Evolutionary conservation across 805 yeast genomes (phyloP).

Genomic region (Starmerella floricola): DNA sequence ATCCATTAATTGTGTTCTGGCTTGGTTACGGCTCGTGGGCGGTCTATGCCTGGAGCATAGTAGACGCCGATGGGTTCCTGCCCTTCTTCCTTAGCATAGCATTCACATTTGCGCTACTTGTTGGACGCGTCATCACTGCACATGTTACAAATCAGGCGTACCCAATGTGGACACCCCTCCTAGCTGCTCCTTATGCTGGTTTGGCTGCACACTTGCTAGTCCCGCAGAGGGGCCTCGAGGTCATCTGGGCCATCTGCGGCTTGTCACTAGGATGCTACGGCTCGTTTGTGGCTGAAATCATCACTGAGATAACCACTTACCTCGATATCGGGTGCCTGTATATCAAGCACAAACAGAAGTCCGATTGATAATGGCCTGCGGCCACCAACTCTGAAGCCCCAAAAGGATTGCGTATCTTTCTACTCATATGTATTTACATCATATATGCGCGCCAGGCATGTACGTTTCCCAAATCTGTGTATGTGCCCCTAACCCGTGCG

Average conservation of each 20-base stretch:
- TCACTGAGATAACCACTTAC: constrained; percentile 67
- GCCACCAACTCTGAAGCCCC: too few species aligned
- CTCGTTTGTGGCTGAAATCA: constrained; percentile 61
- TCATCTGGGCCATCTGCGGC: constrained; percentile 45
- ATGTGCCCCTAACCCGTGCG: too few species aligned
- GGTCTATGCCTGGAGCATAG: constrained; percentile 36
- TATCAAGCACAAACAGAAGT: constrained; percentile 41
- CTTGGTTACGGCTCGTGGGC: constrained; percentile 36
- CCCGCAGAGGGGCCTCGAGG: constrained; percentile 32
- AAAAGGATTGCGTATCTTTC: not conserved
- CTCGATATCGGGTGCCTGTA: constrained; percentile 76
- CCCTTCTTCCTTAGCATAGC: constrained; percentile 49
- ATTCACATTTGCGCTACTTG: constrained; percentile 62
- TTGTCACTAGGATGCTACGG: constrained; percentile 51
- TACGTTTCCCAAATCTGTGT: not conserved
- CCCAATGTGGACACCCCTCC: constrained; percentile 55
- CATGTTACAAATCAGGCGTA: constrained; percentile 71
- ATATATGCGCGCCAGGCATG: not conserved
- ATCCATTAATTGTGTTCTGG: constrained; percentile 58
- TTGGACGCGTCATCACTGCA: constrained; percentile 81
- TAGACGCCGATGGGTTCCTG: constrained; percentile 33
- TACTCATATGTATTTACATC: not conserved
- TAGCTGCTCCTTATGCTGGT: constrained; percentile 54
- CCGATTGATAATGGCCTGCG: not conserved
- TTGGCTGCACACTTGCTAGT: constrained; percentile 51